Conservation (phyloP, 2,329 filamentous ascomycete species). For the Tolypocladium amazonense region DNA sequence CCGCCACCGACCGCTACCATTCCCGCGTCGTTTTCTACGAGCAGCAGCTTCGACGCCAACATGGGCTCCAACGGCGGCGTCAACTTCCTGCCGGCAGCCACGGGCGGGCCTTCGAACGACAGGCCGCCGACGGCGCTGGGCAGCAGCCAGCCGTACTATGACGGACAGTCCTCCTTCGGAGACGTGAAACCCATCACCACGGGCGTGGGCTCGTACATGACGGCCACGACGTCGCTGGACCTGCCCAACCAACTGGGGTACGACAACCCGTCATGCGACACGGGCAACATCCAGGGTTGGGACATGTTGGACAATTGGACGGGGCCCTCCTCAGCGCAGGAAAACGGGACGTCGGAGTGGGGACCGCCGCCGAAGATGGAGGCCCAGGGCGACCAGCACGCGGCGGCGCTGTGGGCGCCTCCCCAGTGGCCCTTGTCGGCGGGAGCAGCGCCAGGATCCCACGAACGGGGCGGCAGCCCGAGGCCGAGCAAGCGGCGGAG, state of each 20-base stretch:
- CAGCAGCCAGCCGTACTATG: constrained; percentile 20
- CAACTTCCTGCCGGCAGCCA: constrained; percentile 18
- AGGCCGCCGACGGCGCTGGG: constrained; percentile 13
- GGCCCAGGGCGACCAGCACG: constrained; percentile 8
- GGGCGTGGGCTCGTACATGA: constrained; percentile 18
- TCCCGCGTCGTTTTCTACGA: constrained; percentile 31
- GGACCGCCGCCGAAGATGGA: constrained; percentile 19
- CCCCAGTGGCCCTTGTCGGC: constrained; percentile 22
- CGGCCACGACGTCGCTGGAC: constrained; percentile 18
- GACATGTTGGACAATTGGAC: constrained; percentile 27
- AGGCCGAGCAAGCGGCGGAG: constrained; percentile 26
- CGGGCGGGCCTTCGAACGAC: constrained; percentile 15
- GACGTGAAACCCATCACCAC: constrained; percentile 24
- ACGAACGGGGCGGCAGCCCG: constrained; percentile 23
- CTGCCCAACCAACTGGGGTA: constrained; percentile 22
- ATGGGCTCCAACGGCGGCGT: constrained; percentile 18
- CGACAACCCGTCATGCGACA: constrained; percentile 20
- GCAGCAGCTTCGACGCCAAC: constrained; percentile 31
- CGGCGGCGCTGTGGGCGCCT: constrained; percentile 23
- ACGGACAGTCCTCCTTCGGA: constrained; percentile 17
- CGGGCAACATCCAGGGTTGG: constrained; percentile 22
- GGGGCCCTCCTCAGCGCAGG: constrained; percentile 9
- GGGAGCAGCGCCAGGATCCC: constrained; percentile 11
- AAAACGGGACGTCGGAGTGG: constrained; percentile 21
- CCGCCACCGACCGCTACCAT: constrained; percentile 45